Percentiles rank a stretch among this genome's conserved stretches.
Evolutionary conservation across 371 early-diverging fungal genomes (phyloP).

Genomic region (Batkoa obscura): DNA sequence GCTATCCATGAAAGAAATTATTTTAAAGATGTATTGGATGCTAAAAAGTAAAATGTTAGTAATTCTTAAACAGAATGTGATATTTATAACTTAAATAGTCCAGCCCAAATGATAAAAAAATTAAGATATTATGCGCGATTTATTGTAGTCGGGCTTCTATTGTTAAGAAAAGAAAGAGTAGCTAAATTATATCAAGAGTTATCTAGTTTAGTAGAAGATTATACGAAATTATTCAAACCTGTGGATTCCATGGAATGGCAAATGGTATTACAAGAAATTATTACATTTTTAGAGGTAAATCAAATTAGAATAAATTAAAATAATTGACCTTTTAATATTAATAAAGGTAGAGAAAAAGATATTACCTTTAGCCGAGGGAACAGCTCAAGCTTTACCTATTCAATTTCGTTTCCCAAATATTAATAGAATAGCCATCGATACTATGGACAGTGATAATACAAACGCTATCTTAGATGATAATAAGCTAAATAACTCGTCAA

Average conservation of each 20-base stretch:
- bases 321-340: neutral
- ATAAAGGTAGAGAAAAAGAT: slow-evolving; percentile 60
- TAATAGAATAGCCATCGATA: neutral
- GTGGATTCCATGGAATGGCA: slow-evolving; percentile 86
- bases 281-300: slow-evolving; percentile 60
- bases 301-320: neutral
- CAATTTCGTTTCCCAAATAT: neutral
- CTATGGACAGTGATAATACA: neutral
- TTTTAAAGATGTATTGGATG: slow-evolving; percentile 78
- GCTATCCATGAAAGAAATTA: slow-evolving; percentile 88
- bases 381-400: neutral
- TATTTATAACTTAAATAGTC: slow-evolving; percentile 20
- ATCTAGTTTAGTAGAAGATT: slow-evolving; percentile 64
- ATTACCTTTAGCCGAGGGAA: slow-evolving; percentile 12
- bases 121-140: slow-evolving; percentile 91
- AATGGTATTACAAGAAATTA: slow-evolving; percentile 72
- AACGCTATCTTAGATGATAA: neutral
- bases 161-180: slow-evolving; percentile 62
- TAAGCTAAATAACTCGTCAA: too few species aligned
- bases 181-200: slow-evolving; percentile 62
- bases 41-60: slow-evolving; percentile 38
- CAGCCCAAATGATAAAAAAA: slow-evolving; percentile 84
- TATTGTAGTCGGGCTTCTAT: slow-evolving; percentile 80
- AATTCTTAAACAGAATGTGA: neutral
- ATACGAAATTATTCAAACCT: slow-evolving; percentile 63